Evolutionary conservation across 1,284 basidiomycete species (phyloP).

Genomic region (Bjerkandera adusta): DNA sequence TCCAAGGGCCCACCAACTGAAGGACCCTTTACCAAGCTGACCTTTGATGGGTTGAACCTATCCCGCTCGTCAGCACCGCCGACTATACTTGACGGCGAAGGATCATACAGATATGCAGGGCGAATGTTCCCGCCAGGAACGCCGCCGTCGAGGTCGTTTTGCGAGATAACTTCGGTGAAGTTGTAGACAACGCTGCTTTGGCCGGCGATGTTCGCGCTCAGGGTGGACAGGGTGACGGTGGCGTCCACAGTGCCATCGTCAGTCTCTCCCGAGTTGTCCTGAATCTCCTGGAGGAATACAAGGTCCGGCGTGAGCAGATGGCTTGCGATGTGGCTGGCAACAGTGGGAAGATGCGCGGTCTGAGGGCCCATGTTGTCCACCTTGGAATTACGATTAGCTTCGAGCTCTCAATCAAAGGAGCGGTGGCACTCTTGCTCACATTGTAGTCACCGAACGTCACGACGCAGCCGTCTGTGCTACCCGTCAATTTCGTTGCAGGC

Average conservation of each 20-base stretch:
- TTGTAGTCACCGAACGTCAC: slow-evolving; percentile 62
- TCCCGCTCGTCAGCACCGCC: not conserved
- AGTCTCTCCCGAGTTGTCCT: slow-evolving; percentile 55
- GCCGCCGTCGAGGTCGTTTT: slow-evolving; percentile 55
- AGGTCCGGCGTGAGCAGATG: slow-evolving; percentile 53
- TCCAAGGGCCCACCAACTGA: slow-evolving; percentile 48
- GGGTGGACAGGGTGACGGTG: slow-evolving; percentile 50
- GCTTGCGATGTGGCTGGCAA: slow-evolving; percentile 53
- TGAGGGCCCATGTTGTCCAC: slow-evolving; percentile 56
- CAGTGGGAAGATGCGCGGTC: slow-evolving; percentile 40
- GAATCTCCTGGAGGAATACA: slow-evolving; percentile 63
- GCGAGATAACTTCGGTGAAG: slow-evolving; percentile 48
- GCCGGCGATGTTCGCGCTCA: slow-evolving; percentile 45
- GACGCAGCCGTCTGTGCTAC: slow-evolving; percentile 30
- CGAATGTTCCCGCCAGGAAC: slow-evolving; percentile 64
- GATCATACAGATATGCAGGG: slow-evolving; percentile 47
- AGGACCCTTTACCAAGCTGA: slow-evolving; percentile 48
- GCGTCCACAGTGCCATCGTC: slow-evolving; percentile 54
- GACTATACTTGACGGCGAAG: not conserved
- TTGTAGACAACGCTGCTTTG: slow-evolving; percentile 42
- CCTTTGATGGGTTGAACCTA: slow-evolving; percentile 49
- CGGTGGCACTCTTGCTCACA: slow-evolving; percentile 27
- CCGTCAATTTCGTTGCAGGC: slow-evolving; percentile 41
- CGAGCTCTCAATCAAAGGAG: not conserved
- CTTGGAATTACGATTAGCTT: slow-evolving; percentile 24